Base-by-base conservation (phyloP, 139 green algal species). In the Zygnema circumcarinatum region DNA sequence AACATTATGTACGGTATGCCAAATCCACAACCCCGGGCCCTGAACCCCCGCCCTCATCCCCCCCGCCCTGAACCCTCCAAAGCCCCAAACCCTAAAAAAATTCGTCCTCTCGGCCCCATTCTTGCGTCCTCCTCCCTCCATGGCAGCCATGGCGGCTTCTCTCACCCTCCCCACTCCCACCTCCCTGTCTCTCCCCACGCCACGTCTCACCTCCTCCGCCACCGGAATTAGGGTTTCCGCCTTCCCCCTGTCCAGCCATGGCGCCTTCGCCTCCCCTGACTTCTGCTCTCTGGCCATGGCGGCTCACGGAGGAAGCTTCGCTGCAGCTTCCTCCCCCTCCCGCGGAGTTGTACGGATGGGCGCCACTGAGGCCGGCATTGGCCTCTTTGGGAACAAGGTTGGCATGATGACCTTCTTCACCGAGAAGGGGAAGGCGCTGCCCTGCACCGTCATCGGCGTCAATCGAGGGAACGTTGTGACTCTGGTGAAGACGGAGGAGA, bases 381-480 rank as follows among this genome's bases (percentile, higher is more conserved):
- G 96, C 72, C 81, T 98, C 20, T 94, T 96, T 20, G 97, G 95
- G 53, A 98, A 95, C 42, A 99, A 99, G 94, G 97, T 96, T 11
- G 97, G 97, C 85, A 99, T 99, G 97, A 97, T 97, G 84, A 92
- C 93, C 73, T 95, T 95, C 53, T 99, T 99, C 91, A 97, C 91
- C 21, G 89, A 94, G 2, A 92, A 98, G 38, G 97, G 97, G 68
- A 81, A 95, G 36, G 93, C 92, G 32, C 82, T 98, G 11, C 94
- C 96, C 0, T 94, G 94, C 40, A 98, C 97, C 40, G 95, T 99
- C 0, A 97, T 99, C 76, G 95, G 94, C 0, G 87, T 99, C 35
- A 94, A 97, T 85, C 89, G 94, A 36, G 95, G 96, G 67, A 99
- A 99, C 90, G 88, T 96, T 25, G 96, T 99, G 1, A 98, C 97